These are phyloP conservation scores for Apiospora aurea DNA, from an alignment of 2,329 filamentous ascomycete species.

Conservation along the genomic window DNA sequence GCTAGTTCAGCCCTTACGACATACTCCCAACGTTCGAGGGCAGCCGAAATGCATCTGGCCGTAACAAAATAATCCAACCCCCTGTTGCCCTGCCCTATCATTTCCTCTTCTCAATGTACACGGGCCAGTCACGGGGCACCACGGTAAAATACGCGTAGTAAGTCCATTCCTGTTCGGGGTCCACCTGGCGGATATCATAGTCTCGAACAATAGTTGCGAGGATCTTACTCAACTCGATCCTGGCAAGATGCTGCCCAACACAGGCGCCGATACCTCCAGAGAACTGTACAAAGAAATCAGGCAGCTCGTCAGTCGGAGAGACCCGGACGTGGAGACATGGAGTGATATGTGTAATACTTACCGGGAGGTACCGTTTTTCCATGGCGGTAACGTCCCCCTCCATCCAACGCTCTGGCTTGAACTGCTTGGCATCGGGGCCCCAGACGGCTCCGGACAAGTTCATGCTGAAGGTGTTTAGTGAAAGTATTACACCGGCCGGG, in stretches of 20 bases:
- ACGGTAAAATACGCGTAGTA: constrained; percentile 25
- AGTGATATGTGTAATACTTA: no score
- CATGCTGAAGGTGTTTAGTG: constrained; percentile 24
- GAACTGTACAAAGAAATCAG: no score
- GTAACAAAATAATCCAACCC: no score
- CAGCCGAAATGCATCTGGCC: constrained; percentile 9
- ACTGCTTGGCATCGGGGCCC: constrained; percentile 26
- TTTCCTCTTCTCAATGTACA: no score
- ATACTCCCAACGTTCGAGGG: background rate
- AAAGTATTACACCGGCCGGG: constrained; percentile 25
- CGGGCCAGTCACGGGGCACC: background rate
- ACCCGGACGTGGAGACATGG: no score
- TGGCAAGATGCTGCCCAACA: constrained; percentile 25
- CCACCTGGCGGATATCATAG: constrained; percentile 13
- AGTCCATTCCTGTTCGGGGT: constrained; percentile 19
- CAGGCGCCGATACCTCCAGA: no score
- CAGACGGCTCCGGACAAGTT: constrained; percentile 24
- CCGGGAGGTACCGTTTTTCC: no score
- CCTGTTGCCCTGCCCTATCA: no score
- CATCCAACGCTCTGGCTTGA: no score
- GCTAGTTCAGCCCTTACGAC: constrained; percentile 6
- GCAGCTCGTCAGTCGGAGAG: no score
- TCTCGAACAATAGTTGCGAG: constrained; percentile 21
- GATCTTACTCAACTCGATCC: constrained; percentile 23
- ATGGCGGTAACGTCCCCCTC: no score